Percentiles rank a stretch among this genome's conserved stretches.
phyloP scores from a whole-genome alignment of 2,329 filamentous ascomycete genomes.

The Periglandula ipomoeae region DNA sequence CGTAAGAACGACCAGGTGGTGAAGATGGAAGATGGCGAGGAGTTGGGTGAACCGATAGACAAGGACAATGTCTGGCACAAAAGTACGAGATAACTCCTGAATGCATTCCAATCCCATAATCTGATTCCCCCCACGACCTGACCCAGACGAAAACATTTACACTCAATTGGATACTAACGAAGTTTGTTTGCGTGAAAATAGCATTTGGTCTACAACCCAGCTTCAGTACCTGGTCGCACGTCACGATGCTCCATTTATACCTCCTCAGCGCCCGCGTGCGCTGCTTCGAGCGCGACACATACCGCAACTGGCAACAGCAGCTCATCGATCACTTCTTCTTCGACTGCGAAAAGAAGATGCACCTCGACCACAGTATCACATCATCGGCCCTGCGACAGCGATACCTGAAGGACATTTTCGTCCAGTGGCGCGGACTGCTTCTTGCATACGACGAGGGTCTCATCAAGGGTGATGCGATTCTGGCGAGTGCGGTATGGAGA shows the following conservation, averaged over 20 bases:
- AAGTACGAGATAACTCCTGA: slow-evolving; percentile 40
- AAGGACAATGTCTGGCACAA: slow-evolving; percentile 56
- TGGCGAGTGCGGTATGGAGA: slow-evolving; percentile 81
- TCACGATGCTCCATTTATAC: slow-evolving; percentile 96
- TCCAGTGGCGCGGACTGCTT: slow-evolving; percentile 83
- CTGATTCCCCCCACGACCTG: background rate
- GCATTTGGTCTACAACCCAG: slow-evolving; percentile 73
- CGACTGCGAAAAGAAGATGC: slow-evolving; percentile 77
- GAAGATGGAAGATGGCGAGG: slow-evolving; percentile 68
- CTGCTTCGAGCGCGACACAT: slow-evolving; percentile 60
- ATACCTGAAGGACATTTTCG: slow-evolving; percentile 79
- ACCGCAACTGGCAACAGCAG: slow-evolving; percentile 76
- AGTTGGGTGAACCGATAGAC: slow-evolving; percentile 50
- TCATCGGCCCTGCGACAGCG: slow-evolving; percentile 51
- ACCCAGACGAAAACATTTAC: too few relatives aligned
- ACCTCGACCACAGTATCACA: slow-evolving; percentile 63
- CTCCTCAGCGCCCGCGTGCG: slow-evolving; percentile 76
- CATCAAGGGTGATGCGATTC: slow-evolving; percentile 64
- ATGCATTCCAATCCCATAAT: too few relatives aligned
- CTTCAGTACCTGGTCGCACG: slow-evolving; percentile 92
- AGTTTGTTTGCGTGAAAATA: slow-evolving; percentile 24
- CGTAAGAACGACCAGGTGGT: slow-evolving; percentile 58
- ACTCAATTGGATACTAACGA: background rate
- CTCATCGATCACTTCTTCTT: slow-evolving; percentile 94
- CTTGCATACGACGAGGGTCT: slow-evolving; percentile 79